phyloP scores from a whole-genome alignment of 2,329 filamentous ascomycete genomes.

The Penicillium sp. region DNA sequence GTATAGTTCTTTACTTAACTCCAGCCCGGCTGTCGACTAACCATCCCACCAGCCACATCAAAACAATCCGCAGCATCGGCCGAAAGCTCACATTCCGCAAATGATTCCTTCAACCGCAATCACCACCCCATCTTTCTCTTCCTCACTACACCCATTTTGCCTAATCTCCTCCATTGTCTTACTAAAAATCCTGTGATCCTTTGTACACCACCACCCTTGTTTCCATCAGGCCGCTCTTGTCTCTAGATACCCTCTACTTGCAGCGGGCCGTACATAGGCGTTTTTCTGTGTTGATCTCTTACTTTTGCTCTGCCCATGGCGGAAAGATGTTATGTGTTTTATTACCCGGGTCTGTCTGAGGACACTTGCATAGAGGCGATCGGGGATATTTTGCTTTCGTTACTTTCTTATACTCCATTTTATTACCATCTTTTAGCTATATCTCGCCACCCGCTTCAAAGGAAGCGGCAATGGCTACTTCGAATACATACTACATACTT shows the following conservation, averaged over 20 bases:
- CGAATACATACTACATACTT: neutral
- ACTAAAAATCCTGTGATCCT: neutral
- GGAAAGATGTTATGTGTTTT: constrained; percentile 2
- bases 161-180: constrained; percentile 5
- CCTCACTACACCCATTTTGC: constrained; percentile 2
- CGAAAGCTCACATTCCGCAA: constrained; percentile 37
- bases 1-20: constrained; percentile 23
- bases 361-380: constrained; percentile 13
- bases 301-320: constrained; percentile 3
- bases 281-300: constrained; percentile 12
- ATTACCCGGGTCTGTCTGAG: neutral
- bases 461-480: neutral
- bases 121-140: neutral
- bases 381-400: constrained; percentile 20
- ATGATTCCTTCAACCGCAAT: constrained; percentile 10
- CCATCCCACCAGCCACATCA: constrained; percentile 27
- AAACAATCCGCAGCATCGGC: constrained; percentile 38
- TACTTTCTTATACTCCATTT: neutral
- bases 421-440: neutral
- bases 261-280: constrained; percentile 28
- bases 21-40: constrained; percentile 3
- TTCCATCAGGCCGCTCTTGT: constrained; percentile 10
- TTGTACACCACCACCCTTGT: constrained; percentile 6
- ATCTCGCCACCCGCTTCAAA: neutral
- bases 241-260: constrained; percentile 26